Percentiles rank a stretch among this genome's conserved stretches.
phyloP scores from a whole-genome alignment of 2,329 filamentous ascomycete genomes.

The Acephala macrosclerotiorum region DNA sequence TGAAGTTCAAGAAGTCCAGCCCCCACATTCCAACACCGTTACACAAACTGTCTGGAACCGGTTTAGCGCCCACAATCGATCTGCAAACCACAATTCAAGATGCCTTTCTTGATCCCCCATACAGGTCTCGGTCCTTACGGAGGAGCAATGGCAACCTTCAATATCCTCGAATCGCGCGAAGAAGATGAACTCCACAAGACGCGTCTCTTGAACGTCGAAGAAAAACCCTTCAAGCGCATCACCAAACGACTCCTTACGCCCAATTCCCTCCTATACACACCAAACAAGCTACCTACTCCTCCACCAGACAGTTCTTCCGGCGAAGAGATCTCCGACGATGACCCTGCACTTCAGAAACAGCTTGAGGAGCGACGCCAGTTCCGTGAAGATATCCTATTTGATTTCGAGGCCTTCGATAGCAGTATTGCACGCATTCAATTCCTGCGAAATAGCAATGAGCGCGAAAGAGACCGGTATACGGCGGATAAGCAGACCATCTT shows the following conservation, averaged over 20 bases:
- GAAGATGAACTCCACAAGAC: slow-evolving; percentile 87
- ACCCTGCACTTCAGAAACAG: slow-evolving; percentile 56
- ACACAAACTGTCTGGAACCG: neutral
- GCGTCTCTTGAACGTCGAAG: slow-evolving; percentile 88
- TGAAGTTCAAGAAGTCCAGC: neutral
- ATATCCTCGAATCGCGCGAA: slow-evolving; percentile 75
- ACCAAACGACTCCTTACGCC: slow-evolving; percentile 80
- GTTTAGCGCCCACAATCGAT: slow-evolving; percentile 2
- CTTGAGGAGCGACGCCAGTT: slow-evolving; percentile 70
- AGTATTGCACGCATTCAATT: slow-evolving; percentile 89
- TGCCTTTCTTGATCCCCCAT: neutral
- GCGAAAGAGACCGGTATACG: slow-evolving; percentile 84
- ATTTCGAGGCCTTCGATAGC: slow-evolving; percentile 88
- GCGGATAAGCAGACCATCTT: slow-evolving; percentile 82
- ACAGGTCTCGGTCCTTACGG: neutral
- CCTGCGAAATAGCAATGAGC: slow-evolving; percentile 80
- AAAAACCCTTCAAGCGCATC: slow-evolving; percentile 89
- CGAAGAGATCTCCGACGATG: slow-evolving; percentile 51
- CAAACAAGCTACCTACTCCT: slow-evolving; percentile 67
- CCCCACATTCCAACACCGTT: neutral
- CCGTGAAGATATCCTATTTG: slow-evolving; percentile 83
- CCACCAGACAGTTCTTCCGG: slow-evolving; percentile 62
- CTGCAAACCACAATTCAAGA: neutral
- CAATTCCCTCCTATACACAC: slow-evolving; percentile 66
- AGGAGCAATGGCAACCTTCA: slow-evolving; percentile 60